Percentiles rank a stretch among this genome's conserved stretches.
phyloP scores from a whole-genome alignment of 257 asterid species.

The Solanum sparsipilum region DNA sequence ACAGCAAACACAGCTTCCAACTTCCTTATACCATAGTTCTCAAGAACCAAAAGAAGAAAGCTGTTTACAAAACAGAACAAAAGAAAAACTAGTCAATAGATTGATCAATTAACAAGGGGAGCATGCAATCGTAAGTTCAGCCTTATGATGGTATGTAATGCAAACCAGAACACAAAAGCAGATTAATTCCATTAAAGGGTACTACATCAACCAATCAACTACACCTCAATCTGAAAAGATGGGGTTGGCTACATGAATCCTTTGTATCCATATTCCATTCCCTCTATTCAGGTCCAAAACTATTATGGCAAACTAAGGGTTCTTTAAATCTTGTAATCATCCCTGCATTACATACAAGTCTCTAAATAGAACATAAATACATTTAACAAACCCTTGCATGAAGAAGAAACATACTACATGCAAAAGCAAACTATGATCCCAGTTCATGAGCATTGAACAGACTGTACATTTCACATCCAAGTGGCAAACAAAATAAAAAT shows the following conservation, averaged over 20 bases:
- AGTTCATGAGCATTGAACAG: not conserved
- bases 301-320: not conserved
- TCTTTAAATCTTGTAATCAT: not conserved
- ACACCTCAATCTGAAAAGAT: not conserved
- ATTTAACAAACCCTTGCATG: not conserved
- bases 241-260: not conserved
- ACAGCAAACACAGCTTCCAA: conserved; percentile 96
- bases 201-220: not conserved
- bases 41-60: conserved; percentile 87
- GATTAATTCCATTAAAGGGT: not conserved
- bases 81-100: conserved; percentile 9
- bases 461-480: not conserved
- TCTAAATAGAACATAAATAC: not conserved
- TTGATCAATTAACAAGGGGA: not conserved
- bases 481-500: not conserved
- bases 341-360: not conserved
- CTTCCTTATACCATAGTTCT: conserved; percentile 98
- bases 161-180: not conserved
- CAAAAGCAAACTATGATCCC: not conserved
- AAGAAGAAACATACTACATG: not conserved
- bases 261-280: not conserved
- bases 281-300: not conserved
- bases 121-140: not conserved
- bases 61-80: conserved; percentile 30
- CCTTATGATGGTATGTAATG: not conserved